phyloP scores from a whole-genome alignment of 805 yeast genomes.

The Schizosaccharomyces octosporus region DNA sequence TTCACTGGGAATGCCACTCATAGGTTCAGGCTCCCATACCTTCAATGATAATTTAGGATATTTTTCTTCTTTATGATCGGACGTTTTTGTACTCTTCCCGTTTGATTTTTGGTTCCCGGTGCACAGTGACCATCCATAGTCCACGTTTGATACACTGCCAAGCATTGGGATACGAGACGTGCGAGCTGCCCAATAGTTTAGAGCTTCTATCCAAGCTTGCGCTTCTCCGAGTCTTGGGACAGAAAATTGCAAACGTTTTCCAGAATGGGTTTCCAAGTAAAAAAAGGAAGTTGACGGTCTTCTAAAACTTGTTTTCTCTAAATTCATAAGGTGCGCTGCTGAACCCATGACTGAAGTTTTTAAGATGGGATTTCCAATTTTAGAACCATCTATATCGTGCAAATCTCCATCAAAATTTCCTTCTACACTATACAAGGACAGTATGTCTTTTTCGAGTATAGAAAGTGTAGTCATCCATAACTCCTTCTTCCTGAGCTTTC shows the following conservation, averaged over 20 bases:
- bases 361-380: background rate
- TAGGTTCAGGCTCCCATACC: background rate
- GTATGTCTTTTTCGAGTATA: background rate
- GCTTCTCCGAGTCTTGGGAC: slow-evolving; percentile 27
- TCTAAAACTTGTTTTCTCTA: background rate
- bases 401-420: background rate
- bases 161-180: slow-evolving; percentile 56
- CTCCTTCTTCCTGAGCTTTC: background rate
- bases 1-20: background rate
- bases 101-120: background rate
- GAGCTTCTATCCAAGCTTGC: slow-evolving; percentile 40
- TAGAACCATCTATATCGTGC: background rate
- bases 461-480: background rate
- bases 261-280: background rate
- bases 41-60: background rate
- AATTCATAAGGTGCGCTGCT: background rate
- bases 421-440: background rate
- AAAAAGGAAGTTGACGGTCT: background rate
- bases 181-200: slow-evolving; percentile 80
- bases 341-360: background rate
- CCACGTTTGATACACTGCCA: slow-evolving; percentile 44
- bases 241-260: background rate
- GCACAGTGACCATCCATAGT: slow-evolving; percentile 45
- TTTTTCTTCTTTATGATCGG: too few species aligned
- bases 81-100: background rate